These are phyloP conservation scores for Chlamydomonas sp. DNA, from an alignment of 139 green algal species.

Conservation along the genomic window DNA sequence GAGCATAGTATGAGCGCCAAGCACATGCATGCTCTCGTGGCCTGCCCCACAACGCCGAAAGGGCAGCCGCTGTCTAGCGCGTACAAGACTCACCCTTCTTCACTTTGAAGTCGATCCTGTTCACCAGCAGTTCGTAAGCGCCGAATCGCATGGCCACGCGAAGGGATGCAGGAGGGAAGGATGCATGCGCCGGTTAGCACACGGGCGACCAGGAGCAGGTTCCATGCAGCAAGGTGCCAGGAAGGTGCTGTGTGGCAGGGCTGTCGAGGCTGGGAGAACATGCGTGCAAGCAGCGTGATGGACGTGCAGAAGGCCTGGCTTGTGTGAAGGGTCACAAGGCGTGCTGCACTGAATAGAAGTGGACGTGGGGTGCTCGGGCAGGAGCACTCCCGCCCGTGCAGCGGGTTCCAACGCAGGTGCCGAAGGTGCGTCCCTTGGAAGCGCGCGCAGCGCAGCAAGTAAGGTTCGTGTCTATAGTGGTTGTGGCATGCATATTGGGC, in stretches of 20 bases:
- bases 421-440: background rate
- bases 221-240: no score
- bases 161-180: background rate
- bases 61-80: no score
- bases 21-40: no score
- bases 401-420: background rate
- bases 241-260: no score
- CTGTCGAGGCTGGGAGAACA: background rate
- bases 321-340: no score
- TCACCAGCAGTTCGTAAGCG: background rate
- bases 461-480: background rate
- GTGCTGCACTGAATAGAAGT: no score
- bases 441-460: background rate
- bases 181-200: background rate
- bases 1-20: no score
- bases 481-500: background rate
- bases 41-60: no score
- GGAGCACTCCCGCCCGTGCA: background rate
- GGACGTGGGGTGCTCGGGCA: background rate
- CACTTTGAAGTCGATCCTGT: constrained; percentile 99
- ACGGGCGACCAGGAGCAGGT: no score
- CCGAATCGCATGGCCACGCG: background rate
- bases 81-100: constrained; percentile 72
- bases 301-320: no score
- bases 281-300: background rate